These are phyloP conservation scores for Coniella vitis DNA, from an alignment of 2,329 filamentous ascomycete genomes.

Conservation along the genomic window DNA sequence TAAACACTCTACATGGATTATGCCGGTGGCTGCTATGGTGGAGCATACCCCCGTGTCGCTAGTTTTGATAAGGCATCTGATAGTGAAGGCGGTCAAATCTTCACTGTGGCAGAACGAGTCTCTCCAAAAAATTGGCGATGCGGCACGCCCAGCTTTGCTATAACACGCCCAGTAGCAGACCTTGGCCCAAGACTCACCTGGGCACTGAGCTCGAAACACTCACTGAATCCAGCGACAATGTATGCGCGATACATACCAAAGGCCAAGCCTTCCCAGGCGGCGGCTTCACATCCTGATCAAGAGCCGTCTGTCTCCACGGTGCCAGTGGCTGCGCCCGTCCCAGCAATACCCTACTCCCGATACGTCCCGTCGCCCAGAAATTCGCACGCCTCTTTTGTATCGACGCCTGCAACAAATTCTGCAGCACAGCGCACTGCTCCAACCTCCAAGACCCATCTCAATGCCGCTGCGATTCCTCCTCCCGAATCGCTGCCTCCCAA, in stretches of 20 bases:
- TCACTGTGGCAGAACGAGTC: background rate
- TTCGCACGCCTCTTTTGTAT: background rate
- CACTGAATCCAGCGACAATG: conserved; percentile 13
- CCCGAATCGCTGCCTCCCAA: conserved; percentile 5
- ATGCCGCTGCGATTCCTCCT: conserved; percentile 13
- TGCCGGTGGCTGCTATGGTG: no score
- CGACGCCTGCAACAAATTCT: background rate
- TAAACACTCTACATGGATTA: no score
- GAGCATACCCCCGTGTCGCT: no score
- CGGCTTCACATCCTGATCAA: conserved; percentile 10
- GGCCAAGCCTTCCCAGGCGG: conserved; percentile 27
- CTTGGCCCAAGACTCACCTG: background rate
- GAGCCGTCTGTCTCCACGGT: conserved; percentile 9
- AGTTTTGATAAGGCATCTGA: conserved; percentile 13
- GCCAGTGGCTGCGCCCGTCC: conserved; percentile 19
- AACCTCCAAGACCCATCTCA: conserved; percentile 11
- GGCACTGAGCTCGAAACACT: background rate
- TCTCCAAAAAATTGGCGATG: no score
- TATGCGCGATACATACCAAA: conserved; percentile 33
- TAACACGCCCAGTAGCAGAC: no score
- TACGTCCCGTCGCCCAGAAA: conserved; percentile 13
- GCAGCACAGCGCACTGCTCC: background rate
- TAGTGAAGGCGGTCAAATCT: conserved; percentile 28
- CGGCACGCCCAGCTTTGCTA: no score
- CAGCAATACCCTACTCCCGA: conserved; percentile 15